These are phyloP conservation scores for Metschnikowia henanensis DNA, from an alignment of 805 yeast genomes.

Conservation along the genomic window DNA sequence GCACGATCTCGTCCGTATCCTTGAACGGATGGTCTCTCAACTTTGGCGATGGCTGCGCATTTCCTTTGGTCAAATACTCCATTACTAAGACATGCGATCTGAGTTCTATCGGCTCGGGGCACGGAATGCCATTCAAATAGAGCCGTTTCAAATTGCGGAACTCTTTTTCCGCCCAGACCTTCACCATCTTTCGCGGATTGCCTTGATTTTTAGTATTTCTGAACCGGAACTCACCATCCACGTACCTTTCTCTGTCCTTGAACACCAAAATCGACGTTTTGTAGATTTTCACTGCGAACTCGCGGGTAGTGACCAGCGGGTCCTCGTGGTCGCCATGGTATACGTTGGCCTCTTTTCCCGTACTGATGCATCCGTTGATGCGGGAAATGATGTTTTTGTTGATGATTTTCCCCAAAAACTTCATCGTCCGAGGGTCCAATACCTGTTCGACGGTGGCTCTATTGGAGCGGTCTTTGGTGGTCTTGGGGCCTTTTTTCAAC, in stretches of 20 bases:
- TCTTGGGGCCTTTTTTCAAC: slow-evolving; percentile 55
- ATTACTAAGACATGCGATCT: slow-evolving; percentile 89
- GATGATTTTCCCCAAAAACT: slow-evolving; percentile 77
- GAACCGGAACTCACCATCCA: slow-evolving; percentile 93
- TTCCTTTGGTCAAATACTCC: slow-evolving; percentile 82
- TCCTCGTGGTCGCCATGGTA: slow-evolving; percentile 72
- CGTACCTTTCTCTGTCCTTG: slow-evolving; percentile 94
- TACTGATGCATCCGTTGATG: slow-evolving; percentile 90
- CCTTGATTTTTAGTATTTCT: slow-evolving; percentile 81
- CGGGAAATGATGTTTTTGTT: slow-evolving; percentile 81
- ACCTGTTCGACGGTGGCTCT: slow-evolving; percentile 98
- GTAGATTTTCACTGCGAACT: slow-evolving; percentile 88
- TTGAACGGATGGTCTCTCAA: slow-evolving; percentile 79
- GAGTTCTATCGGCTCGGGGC: slow-evolving; percentile 89
- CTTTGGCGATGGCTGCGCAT: slow-evolving; percentile 90
- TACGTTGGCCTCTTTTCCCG: slow-evolving; percentile 99
- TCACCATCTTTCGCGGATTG: slow-evolving; percentile 96
- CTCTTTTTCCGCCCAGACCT: slow-evolving; percentile 98
- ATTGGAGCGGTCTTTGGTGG: slow-evolving; percentile 80
- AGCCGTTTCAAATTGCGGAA: slow-evolving; percentile 88
- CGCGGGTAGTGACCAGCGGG: slow-evolving; percentile 39
- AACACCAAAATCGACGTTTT: slow-evolving; percentile 97
- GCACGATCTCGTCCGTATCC: slow-evolving; percentile 61
- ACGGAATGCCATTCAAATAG: slow-evolving; percentile 76
- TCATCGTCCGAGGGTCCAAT: slow-evolving; percentile 89